A percentile compares a stretch with the other conserved stretches of the same genome.
These are phyloP conservation scores for Bacidia gigantensis DNA, from an alignment of 495 filamentous ascomycete species.

Conservation along the genomic window DNA sequence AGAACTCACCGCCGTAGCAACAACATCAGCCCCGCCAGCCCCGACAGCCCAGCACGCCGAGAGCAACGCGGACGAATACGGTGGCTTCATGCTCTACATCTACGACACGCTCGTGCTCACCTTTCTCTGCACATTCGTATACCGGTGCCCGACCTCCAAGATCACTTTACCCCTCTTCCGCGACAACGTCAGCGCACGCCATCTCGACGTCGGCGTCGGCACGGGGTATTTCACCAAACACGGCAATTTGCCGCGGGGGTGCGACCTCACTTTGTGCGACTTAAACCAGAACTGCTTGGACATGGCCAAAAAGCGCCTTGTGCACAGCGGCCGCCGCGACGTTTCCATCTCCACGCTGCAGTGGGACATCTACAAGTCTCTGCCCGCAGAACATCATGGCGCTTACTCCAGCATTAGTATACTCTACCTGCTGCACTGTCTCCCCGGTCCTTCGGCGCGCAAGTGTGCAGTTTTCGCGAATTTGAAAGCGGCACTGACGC, in stretches of 20 bases:
- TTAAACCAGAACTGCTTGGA: conserved; percentile 19
- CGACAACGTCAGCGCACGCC: conserved; percentile 18
- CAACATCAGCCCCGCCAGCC: too few species aligned
- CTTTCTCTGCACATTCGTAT: conserved; percentile 21
- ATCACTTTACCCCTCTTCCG: conserved; percentile 27
- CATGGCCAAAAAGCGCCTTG: conserved; percentile 12
- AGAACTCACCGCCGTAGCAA: too few species aligned
- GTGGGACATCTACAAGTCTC: conserved; percentile 10
- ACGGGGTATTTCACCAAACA: conserved; percentile 24
- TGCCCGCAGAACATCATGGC: conserved; percentile 4
- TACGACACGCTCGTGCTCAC: conserved; percentile 25
- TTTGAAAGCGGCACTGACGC: too few species aligned
- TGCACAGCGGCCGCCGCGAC: conserved; percentile 9
- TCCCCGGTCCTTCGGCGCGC: conserved; percentile 22
- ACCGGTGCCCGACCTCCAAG: conserved; percentile 21
- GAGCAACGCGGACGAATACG: neutral
- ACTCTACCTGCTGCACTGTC: conserved; percentile 30
- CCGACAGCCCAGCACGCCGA: too few species aligned
- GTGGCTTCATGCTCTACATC: conserved; percentile 13
- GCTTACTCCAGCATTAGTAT: conserved; percentile 25
- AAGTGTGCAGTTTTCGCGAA: too few species aligned
- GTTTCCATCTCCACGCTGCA: conserved; percentile 14
- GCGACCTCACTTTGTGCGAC: conserved; percentile 22
- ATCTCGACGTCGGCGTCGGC: conserved; percentile 30
- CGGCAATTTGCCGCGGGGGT: neutral